Evolutionary conservation across 768 basidiomycete genomes (phyloP).

Genomic region (Pleurotus cornucopiae): DNA sequence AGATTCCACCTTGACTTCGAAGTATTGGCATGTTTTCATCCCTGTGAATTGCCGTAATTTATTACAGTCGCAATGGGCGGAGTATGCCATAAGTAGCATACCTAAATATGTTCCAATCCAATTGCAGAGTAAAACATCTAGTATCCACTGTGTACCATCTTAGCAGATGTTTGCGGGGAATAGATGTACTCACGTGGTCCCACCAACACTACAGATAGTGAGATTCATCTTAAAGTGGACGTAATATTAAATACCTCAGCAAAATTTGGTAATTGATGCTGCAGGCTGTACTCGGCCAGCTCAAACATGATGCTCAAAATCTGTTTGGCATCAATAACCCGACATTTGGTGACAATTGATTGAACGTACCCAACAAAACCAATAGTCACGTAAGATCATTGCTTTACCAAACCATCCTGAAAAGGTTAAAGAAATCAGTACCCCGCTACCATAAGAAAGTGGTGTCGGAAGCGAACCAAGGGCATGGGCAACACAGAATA

Average conservation of each 20-base stretch:
- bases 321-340: slow-evolving; percentile 31
- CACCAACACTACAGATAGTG: slow-evolving; percentile 66
- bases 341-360: slow-evolving; percentile 5
- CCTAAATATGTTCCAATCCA: slow-evolving; percentile 86
- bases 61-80: neutral
- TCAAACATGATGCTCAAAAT: slow-evolving; percentile 87
- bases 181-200: slow-evolving; percentile 67
- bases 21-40: slow-evolving; percentile 84
- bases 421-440: neutral
- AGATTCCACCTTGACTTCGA: slow-evolving; percentile 73
- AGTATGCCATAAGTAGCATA: slow-evolving; percentile 21
- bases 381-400: slow-evolving; percentile 85
- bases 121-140: slow-evolving; percentile 84
- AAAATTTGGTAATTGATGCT: slow-evolving; percentile 87
- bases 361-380: slow-evolving; percentile 83
- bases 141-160: slow-evolving; percentile 58
- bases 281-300: slow-evolving; percentile 82
- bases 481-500: slow-evolving; percentile 83
- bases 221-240: slow-evolving; percentile 10
- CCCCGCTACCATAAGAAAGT: neutral
- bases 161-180: slow-evolving; percentile 11
- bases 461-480: slow-evolving; percentile 30
- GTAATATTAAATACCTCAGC: slow-evolving; percentile 54
- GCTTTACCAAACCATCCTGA: slow-evolving; percentile 85
- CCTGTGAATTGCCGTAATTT: slow-evolving; percentile 35